phyloP scores from a whole-genome alignment of 768 basidiomycete genomes.

The Xerocomus brunneocitrinus region DNA sequence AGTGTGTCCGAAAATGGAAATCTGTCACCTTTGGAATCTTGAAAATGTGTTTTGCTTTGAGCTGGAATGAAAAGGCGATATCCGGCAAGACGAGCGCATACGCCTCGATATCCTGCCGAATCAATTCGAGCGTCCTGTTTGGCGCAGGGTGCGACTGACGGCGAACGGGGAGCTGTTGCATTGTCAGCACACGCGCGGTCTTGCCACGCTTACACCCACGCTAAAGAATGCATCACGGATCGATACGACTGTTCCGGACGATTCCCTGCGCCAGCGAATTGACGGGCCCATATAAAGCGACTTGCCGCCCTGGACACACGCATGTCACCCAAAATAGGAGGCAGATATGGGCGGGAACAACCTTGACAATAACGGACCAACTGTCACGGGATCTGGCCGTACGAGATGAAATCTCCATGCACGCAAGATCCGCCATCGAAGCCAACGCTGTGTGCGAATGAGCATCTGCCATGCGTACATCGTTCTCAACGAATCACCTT shows the following conservation, averaged over 20 bases:
- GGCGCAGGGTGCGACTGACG: conserved; percentile 64
- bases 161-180: conserved; percentile 69
- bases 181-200: conserved; percentile 4
- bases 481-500: conserved; percentile 52
- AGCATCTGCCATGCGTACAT: conserved; percentile 5
- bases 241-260: conserved; percentile 74
- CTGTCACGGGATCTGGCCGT: conserved; percentile 56
- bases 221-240: conserved; percentile 90
- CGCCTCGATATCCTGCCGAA: conserved; percentile 68
- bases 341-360: conserved; percentile 20
- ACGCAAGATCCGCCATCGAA: conserved; percentile 74
- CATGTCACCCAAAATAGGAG: background rate
- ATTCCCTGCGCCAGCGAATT: conserved; percentile 68
- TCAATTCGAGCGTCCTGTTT: conserved; percentile 55
- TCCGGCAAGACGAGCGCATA: conserved; percentile 69
- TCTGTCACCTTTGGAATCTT: conserved; percentile 61
- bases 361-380: conserved; percentile 80
- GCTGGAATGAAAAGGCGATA: conserved; percentile 66
- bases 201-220: conserved; percentile 39
- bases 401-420: conserved; percentile 81
- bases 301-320: conserved; percentile 51
- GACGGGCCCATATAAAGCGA: conserved; percentile 69
- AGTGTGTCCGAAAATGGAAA: conserved; percentile 9
- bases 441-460: conserved; percentile 58
- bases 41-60: conserved; percentile 45